A percentile compares a stretch with the other conserved stretches of the same genome.
Evolutionary conservation across 805 yeast genomes (phyloP).

Genomic region (Ogataea pini): DNA sequence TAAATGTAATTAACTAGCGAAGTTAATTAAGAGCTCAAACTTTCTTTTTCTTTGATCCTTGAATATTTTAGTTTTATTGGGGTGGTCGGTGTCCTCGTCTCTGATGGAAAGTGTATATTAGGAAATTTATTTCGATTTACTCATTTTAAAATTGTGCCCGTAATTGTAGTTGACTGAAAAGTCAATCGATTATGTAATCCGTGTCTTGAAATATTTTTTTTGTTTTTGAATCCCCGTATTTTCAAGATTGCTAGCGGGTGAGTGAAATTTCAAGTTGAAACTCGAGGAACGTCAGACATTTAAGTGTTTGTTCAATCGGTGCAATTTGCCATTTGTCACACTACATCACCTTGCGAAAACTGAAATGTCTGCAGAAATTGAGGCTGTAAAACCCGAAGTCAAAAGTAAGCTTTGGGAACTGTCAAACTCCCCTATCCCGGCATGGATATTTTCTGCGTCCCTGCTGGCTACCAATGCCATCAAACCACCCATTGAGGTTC

Average conservation of each 20-base stretch:
- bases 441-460: conserved; percentile 41
- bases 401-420: conserved; percentile 13
- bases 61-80: conserved; percentile 25
- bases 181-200: conserved; percentile 14
- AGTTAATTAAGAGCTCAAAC: not conserved
- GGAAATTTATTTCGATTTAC: conserved; percentile 22
- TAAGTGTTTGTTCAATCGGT: too few species aligned
- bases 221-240: conserved; percentile 1
- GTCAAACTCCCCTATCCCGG: conserved; percentile 47
- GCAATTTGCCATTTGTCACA: too few species aligned
- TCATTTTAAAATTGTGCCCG: too few species aligned
- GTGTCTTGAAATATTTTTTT: too few species aligned
- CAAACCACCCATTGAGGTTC: conserved; percentile 24
- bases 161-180: too few species aligned
- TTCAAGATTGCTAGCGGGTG: conserved; percentile 2
- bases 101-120: conserved; percentile 24
- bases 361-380: not conserved
- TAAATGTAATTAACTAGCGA: conserved; percentile 36
- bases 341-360: too few species aligned
- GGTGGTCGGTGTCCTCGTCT: conserved; percentile 10
- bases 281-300: too few species aligned
- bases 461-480: conserved; percentile 32
- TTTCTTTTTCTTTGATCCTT: conserved; percentile 13
- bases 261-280: conserved; percentile 1
- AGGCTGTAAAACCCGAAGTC: not conserved